These are phyloP conservation scores for Russula abietina DNA, from an alignment of 768 basidiomycete genomes.

Conservation along the genomic window DNA sequence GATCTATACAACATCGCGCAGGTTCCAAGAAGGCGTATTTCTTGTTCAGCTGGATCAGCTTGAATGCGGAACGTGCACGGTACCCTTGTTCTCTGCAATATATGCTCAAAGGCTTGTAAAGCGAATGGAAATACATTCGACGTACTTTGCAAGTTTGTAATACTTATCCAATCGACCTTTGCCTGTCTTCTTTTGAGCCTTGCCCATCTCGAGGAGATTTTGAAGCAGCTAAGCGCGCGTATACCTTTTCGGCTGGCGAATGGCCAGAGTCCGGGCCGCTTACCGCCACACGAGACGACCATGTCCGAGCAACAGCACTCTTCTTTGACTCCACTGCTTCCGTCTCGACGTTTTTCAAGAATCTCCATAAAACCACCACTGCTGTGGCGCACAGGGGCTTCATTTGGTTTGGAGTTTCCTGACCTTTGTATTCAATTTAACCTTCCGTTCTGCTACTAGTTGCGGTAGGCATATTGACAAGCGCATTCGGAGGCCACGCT, in stretches of 20 bases:
- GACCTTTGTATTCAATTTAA: not conserved
- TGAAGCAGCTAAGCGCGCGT: not conserved
- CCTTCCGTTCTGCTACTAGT: conserved; percentile 28
- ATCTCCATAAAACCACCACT: conserved; percentile 17
- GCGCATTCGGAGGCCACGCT: conserved; percentile 66
- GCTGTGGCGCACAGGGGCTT: conserved; percentile 24
- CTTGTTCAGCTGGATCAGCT: conserved; percentile 96
- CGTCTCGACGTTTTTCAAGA: conserved; percentile 1
- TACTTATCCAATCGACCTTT: conserved; percentile 96
- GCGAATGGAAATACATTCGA: conserved; percentile 8
- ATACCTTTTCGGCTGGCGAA: not conserved
- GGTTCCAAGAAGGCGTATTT: conserved; percentile 90
- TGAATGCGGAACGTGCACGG: conserved; percentile 98
- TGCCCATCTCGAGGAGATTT: conserved; percentile 30
- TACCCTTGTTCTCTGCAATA: conserved; percentile 89
- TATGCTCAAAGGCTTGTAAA: conserved; percentile 4
- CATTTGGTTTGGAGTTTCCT: conserved; percentile 11
- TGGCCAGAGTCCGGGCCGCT: not conserved
- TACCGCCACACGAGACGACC: not conserved
- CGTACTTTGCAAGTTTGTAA: conserved; percentile 88
- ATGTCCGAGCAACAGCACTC: conserved; percentile 29
- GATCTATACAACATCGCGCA: conserved; percentile 90
- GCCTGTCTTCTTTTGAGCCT: conserved; percentile 88
- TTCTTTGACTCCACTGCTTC: conserved; percentile 28
- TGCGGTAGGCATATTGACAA: conserved; percentile 48